Evolutionary conservation across 345 rosid species (phyloP).

Genomic region (Ceriops decandra): DNA sequence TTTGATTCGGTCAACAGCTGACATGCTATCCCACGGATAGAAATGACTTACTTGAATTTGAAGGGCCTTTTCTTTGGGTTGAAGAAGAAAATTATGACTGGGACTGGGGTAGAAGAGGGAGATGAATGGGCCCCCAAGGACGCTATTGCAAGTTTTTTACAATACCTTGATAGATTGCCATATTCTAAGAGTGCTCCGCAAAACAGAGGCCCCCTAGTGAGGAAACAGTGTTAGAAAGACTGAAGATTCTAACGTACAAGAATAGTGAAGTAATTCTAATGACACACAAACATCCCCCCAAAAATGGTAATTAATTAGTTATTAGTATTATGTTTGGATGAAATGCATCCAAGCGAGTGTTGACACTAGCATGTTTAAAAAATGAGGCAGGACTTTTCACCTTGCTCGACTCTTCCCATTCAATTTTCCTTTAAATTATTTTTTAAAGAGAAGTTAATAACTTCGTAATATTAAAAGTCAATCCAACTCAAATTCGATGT

Average conservation of each 20-base stretch:
- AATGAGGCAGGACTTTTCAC: too few species aligned
- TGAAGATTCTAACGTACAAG: neutral
- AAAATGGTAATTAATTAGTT: too few species aligned
- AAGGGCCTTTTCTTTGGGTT: conserved; percentile 43
- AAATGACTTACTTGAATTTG: conserved; percentile 49
- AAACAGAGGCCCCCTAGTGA: conserved; percentile 61
- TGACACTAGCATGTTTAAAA: too few species aligned
- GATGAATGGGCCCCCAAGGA: conserved; percentile 51
- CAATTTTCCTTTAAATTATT: too few species aligned
- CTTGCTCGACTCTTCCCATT: too few species aligned
- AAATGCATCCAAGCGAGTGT: too few species aligned
- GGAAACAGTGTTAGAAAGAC: neutral
- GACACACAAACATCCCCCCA: too few species aligned
- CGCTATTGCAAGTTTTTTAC: conserved; percentile 56
- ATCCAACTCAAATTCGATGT: too few species aligned
- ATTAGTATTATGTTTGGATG: too few species aligned
- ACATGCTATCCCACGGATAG: neutral
- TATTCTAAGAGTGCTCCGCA: conserved; percentile 59
- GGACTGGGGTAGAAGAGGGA: conserved; percentile 42
- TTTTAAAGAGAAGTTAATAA: too few species aligned
- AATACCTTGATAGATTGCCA: conserved; percentile 57
- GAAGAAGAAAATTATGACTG: conserved; percentile 50
- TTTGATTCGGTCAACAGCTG: neutral
- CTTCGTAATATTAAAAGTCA: too few species aligned
- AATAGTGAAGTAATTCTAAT: too few species aligned